Evolutionary conservation across 108 stramenopile species (phyloP).

Genomic region (Epithemia pelagica): DNA sequence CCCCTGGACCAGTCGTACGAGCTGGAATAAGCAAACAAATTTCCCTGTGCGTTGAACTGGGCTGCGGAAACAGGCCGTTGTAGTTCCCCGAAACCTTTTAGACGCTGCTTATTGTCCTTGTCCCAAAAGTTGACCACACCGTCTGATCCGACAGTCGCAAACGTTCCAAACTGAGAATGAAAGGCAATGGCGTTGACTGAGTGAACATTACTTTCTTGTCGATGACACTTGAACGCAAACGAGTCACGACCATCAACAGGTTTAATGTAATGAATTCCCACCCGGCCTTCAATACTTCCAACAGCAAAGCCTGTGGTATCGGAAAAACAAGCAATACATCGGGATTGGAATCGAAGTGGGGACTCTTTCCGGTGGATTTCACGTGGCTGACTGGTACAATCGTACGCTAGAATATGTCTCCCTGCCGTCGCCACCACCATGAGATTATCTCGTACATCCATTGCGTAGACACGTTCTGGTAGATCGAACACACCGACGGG

Average conservation of each 20-base stretch:
- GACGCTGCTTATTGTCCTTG: constrained; percentile 75
- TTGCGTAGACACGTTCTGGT: constrained; percentile 78
- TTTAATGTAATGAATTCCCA: constrained; percentile 92
- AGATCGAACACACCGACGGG: constrained; percentile 68
- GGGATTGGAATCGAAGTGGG: constrained; percentile 85
- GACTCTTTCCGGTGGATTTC: constrained; percentile 68
- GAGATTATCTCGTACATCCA: constrained; percentile 75
- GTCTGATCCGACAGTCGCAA: constrained; percentile 88
- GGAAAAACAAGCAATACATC: constrained; percentile 82
- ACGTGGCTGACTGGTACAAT: constrained; percentile 60
- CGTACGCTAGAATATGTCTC: constrained; percentile 74
- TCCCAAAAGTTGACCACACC: constrained; percentile 97
- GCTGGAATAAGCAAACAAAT: constrained; percentile 85
- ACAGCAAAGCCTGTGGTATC: constrained; percentile 89
- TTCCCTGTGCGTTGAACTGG: constrained; percentile 82
- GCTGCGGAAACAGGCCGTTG: constrained; percentile 70
- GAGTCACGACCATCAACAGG: constrained; percentile 70
- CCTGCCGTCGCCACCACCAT: constrained; percentile 83
- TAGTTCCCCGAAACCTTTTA: constrained; percentile 74
- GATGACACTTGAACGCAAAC: constrained; percentile 98
- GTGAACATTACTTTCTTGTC: constrained; percentile 64
- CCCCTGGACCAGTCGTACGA: constrained; percentile 94
- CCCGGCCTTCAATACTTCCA: constrained; percentile 94
- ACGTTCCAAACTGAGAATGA: constrained; percentile 75
- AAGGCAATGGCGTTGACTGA: constrained; percentile 92